Evolutionary conservation across 257 asterid genomes (phyloP), one percentile per base, ranked within the genome.

Genomic region (Craterostigma plantagineum): DNA sequence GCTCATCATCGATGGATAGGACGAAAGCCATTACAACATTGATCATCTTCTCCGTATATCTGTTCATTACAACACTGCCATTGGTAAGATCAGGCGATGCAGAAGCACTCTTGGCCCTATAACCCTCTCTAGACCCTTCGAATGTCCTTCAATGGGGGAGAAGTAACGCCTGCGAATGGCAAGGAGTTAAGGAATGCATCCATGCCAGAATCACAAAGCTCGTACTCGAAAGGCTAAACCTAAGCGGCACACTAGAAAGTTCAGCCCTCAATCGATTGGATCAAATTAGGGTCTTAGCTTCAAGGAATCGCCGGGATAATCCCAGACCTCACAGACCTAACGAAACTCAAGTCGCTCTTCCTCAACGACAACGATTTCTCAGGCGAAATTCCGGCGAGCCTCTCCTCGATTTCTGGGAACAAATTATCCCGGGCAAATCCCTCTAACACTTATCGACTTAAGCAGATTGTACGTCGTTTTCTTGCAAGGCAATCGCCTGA

Each of bases 231-330:
- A 56, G 51, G n/a, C 30, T 61, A 7, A 81, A 69, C 54, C 58
- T 90, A 50, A 83, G 58, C 53, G 98, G 98, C 16, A 53, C 59
- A 5, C 49, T 90, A 41, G 79, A 72, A 49, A 84, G 64, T 16
- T 50, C 30, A 30, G 71, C 72, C 54, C 70, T 90, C 48, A 79
- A 83, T 45, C 67, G 63, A 49, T 63, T 87, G 62, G 92, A 87
- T 63, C 93, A 82, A 55, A 59, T 87, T 7, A 61, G 98, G 42
- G 95, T 39, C 53, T 87, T 7, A 76, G 92, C 71, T 76, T 87
- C 62, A 87, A 87, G 50, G 66, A 65, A 0, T 82, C 39, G 59
- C 81, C 10, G 98, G 98, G 16, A 60, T 48, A 65, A 79, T 87
- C 59, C 98, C 98, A 0, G 42, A 52, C 9, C 64, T 82, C 33